Evolutionary conservation across 306 rosid species (phyloP), one percentile per base, ranked within the genome.

Genomic region (Rosa chinensis): DNA sequence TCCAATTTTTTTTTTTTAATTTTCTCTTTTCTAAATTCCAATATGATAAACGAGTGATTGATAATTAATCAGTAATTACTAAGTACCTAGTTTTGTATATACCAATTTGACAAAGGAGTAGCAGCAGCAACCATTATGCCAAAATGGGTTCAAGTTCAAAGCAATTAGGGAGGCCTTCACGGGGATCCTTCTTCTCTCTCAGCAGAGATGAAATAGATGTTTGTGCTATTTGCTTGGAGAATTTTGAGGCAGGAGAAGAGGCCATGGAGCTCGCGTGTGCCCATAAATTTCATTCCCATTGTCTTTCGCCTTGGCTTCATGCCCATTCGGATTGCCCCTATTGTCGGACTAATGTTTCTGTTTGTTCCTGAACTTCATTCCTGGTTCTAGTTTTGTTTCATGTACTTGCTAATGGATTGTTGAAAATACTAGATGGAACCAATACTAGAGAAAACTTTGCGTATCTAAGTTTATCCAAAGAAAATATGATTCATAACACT

Each of bases 321-420:
- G 12, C 39, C 56, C 56, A 70, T 70, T 20, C 56, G 13, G 13
- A 70, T 70, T 70, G 56, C 58, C 74, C 74, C 49, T 25, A 70
- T 8, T 13, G 58, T 23, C 48, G 72, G 56, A 5, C n/a, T 35
- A 52, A 52, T 52, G 58, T 52, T 52, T 52, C 20, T 70, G 21
- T 70, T 23, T 25, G 12, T 70, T 70, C 16, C 35, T 70, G 14
- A 52, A 8, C 52, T 52, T 16, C 58, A 52, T 47, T 10, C 52
- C 52, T 47, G 37, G 52, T 10, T 47, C 14, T 47, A 11, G 14
- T 47, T 47, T 10, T 47, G 52, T 47, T 47, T 47, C 16, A 11
- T 47, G 59, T 53, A 5, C 23, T 20, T 53, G 59, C 21, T 11
- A 14, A 16, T 52, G 58, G 21, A 5, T 0, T 16, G n/a, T n/a